These are phyloP conservation scores for Aquilaria malaccensis DNA, from an alignment of 345 rosid genomes.

Conservation along the genomic window DNA sequence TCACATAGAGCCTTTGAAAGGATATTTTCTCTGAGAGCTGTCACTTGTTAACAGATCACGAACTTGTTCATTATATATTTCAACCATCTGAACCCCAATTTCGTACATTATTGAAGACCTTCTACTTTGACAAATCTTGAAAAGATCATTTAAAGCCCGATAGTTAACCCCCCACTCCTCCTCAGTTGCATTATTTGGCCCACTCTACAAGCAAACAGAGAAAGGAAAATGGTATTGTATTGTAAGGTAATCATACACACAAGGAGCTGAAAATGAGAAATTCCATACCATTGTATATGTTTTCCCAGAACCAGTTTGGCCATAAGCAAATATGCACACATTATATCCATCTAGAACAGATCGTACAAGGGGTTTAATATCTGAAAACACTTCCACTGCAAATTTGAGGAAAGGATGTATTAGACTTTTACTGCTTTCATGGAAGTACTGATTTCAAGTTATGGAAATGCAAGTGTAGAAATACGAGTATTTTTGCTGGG, in stretches of 20 bases:
- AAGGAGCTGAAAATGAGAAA: background rate
- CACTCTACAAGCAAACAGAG: constrained; percentile 38
- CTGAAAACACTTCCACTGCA: constrained; percentile 74
- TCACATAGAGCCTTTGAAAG: constrained; percentile 20
- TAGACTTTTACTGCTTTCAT: constrained; percentile 11
- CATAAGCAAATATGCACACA: constrained; percentile 94
- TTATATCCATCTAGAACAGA: constrained; percentile 84
- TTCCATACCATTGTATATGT: constrained; percentile 79
- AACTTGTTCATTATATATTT: constrained; percentile 91
- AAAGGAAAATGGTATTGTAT: constrained; percentile 6
- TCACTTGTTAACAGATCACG: constrained; percentile 58
- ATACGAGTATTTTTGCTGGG: background rate
- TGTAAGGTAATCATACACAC: constrained; percentile 1
- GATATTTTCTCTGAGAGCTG: constrained; percentile 75
- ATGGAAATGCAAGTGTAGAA: constrained; percentile 6
- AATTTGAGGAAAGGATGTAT: constrained; percentile 13
- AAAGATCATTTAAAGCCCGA: constrained; percentile 78
- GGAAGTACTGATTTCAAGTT: background rate
- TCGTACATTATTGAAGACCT: constrained; percentile 44
- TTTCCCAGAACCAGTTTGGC: constrained; percentile 99
- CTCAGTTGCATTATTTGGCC: constrained; percentile 55
- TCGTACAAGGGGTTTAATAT: constrained; percentile 62
- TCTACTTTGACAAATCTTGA: constrained; percentile 55
- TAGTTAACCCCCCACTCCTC: constrained; percentile 91
- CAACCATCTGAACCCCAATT: constrained; percentile 80